Base-by-base conservation (phyloP, 2,329 filamentous ascomycete genomes). In the Dactylellina sp. region DNA sequence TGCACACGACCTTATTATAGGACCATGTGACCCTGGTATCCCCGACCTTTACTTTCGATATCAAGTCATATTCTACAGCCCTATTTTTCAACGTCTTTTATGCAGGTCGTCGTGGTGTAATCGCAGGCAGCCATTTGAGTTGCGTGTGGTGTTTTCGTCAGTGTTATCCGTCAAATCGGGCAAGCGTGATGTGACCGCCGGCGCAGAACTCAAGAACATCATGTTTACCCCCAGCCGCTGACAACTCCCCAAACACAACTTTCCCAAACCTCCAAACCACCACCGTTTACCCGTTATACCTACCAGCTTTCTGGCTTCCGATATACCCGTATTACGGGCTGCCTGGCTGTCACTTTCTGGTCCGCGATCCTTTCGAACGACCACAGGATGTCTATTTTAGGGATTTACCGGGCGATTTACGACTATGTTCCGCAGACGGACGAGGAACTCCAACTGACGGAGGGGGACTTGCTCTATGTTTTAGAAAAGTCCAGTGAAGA, bases 351-450 rank as follows among this genome's bases (percentile, higher is more conserved):
- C 52, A 46, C 20, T 25, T 46, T 46, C 52, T 40, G 47, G 44
- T 16, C 55, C 14, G 53, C 46, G 42, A 52, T 32, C 57, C 25
- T 40, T 40, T 46, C 40, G 46, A 65, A 55, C 55, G 55, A 39
- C 40, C 56, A 35, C 63, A 64, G 65, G 25, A 79, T 78, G 78
- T 61, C 77, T 76, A 98, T 98, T 84, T 83, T 96, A 79, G 93
- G 92, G 79, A 89, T 98, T 77, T 97, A 92, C 84, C 91, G 88
- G 81, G 94, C 93, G 79, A 80, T 97, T 79, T 98, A 96, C 85
- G 93, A 97, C 84, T 98, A 98, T 84, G 85, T 86, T 80, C 92
- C 94, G 76, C 92, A 96, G 82, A 89, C 88, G 78, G 90, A 92
- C 79, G 91, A 91, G 77, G 94, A 98, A 86, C 86, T 98, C 75